Evolutionary conservation across 1,284 basidiomycete species (phyloP), one percentile per base, ranked within the genome.

Genomic region (Ceratobasidium sp.): DNA sequence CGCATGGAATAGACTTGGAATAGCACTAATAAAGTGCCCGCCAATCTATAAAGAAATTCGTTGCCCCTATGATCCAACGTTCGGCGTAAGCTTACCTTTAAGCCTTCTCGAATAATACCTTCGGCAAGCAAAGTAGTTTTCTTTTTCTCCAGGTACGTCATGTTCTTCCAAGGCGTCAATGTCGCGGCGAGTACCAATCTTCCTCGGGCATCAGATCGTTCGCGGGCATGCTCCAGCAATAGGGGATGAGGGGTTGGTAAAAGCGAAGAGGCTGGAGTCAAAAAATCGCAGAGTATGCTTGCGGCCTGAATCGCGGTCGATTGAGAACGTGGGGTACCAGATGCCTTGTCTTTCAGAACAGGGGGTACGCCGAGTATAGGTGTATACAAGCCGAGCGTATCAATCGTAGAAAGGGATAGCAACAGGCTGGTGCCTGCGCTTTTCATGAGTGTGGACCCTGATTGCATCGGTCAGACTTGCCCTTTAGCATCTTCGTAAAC

Each of bases 401-500:
- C 85, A 74, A 98, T 94, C 48, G 96, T 86, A 79, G 90, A 85
- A 55, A 96, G 89, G 1, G 95, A 88, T n/a, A 87, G 87, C 4
- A 94, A 83, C 0, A 96, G 95, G 82, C 71, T 74, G 8, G 95
- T 89, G 20, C 88, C 88, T 33, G 91, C 94, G 95, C 74, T 67
- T 78, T 73, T 74, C 41, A 48, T 30, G 20, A 48, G 41, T 44
- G 41, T 46, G 23, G 38, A n/a, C 77, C 14, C 60, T 3, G 18
- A 52, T 73, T 5, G 27, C 46, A 30, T 12, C 41, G 64, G 23
- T 23, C 14, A 59, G 35, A 81, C 83, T 35, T 41, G 93, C 95
- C 92, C 87, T 92, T 91, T 82, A 98, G 88, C 94, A 97, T 98
- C 83, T 98, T 98, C 79, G 92, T 90, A 6, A 97, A 82, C 83